Conservation (phyloP, 2,329 filamentous ascomycete genomes). For the Myriosclerotinia duriaeana region DNA sequence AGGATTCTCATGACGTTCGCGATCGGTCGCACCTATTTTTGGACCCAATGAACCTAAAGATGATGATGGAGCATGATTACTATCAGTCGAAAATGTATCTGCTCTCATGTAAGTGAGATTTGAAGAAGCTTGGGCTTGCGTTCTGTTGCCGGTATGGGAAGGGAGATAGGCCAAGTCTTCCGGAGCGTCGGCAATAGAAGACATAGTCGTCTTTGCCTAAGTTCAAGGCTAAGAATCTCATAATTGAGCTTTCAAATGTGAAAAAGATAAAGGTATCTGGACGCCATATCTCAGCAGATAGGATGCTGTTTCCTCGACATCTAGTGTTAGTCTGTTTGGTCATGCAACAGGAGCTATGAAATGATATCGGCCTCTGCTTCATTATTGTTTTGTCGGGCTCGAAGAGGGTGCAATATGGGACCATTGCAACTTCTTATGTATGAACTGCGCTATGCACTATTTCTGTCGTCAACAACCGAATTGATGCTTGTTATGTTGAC, state of each 20-base stretch:
- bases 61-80: neutral
- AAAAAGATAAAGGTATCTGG: neutral
- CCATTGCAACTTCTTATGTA: neutral
- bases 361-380: neutral
- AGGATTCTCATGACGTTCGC: neutral
- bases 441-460: neutral
- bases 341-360: neutral
- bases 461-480: neutral
- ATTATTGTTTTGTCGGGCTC: neutral
- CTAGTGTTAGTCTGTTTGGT: neutral
- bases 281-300: neutral
- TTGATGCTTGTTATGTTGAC: neutral
- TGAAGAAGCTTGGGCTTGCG: neutral
- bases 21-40: neutral
- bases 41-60: neutral
- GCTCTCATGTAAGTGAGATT: neutral
- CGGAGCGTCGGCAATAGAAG: neutral
- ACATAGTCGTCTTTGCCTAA: neutral
- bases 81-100: neutral
- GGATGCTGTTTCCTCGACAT: neutral
- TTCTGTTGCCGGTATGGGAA: neutral
- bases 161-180: neutral
- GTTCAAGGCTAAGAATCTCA: neutral
- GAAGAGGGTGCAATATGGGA: neutral
- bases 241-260: neutral